Evolutionary conservation across 768 basidiomycete genomes (phyloP).

Genomic region (Phanerochaete sordida): DNA sequence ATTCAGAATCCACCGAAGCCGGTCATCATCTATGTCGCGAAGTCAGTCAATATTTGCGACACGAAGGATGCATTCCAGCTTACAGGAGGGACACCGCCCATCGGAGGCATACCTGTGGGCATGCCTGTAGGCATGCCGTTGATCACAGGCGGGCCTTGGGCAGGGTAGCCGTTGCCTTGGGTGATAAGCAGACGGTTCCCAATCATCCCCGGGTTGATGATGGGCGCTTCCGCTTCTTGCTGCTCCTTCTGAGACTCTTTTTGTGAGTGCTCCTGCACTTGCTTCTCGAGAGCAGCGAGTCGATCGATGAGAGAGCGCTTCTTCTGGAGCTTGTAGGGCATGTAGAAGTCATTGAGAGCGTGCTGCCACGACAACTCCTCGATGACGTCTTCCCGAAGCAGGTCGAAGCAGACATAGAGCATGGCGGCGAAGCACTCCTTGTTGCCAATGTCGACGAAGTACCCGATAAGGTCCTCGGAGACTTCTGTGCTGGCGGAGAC

Average conservation of each 20-base stretch:
- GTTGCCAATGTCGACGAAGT: slow-evolving; percentile 98
- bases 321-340: slow-evolving; percentile 92
- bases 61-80: slow-evolving; percentile 23
- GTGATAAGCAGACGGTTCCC: slow-evolving; percentile 63
- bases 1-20: slow-evolving; percentile 48
- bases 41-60: neutral
- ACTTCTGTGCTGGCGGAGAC: slow-evolving; percentile 82
- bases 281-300: slow-evolving; percentile 80
- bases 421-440: slow-evolving; percentile 95
- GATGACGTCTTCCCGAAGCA: slow-evolving; percentile 89
- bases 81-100: slow-evolving; percentile 56
- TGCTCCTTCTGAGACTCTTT: slow-evolving; percentile 89
- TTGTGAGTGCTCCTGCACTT: slow-evolving; percentile 82
- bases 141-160: slow-evolving; percentile 61
- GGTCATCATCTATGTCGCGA: slow-evolving; percentile 56
- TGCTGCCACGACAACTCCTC: slow-evolving; percentile 97
- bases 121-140: slow-evolving; percentile 47
- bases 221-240: slow-evolving; percentile 79
- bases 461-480: slow-evolving; percentile 90
- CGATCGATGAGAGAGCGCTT: slow-evolving; percentile 77
- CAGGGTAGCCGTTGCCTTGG: slow-evolving; percentile 65
- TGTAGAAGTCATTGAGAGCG: slow-evolving; percentile 94
- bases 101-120: slow-evolving; percentile 29
- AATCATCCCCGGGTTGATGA: slow-evolving; percentile 81
- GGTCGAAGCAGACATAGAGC: slow-evolving; percentile 91